phyloP scores from a whole-genome alignment of 495 filamentous ascomycete genomes.

The Podospora conica region DNA sequence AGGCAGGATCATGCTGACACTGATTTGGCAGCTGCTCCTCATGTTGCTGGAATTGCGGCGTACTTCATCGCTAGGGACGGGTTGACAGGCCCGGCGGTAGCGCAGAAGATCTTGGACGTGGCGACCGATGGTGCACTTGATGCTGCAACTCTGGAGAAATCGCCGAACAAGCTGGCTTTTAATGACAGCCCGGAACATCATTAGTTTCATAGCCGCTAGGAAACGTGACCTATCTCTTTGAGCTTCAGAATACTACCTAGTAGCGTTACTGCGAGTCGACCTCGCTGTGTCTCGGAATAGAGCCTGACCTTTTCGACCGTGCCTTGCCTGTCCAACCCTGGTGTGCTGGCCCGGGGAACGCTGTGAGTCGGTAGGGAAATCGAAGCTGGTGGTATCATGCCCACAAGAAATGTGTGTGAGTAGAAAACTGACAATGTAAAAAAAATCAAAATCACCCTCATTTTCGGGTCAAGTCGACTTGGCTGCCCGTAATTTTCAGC shows the following conservation, averaged over 20 bases:
- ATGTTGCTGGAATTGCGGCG: constrained; percentile 44
- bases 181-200: constrained; percentile 8
- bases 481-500: too few relatives aligned
- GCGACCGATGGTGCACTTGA: not conserved
- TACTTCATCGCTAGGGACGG: constrained; percentile 35
- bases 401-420: too few relatives aligned
- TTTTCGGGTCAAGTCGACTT: too few relatives aligned
- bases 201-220: not conserved
- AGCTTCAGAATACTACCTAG: too few relatives aligned
- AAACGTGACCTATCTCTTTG: not conserved
- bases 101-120: constrained; percentile 2
- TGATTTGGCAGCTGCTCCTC: constrained; percentile 34
- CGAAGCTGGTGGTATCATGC: too few relatives aligned
- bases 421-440: too few relatives aligned
- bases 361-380: too few relatives aligned
- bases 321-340: too few relatives aligned
- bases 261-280: not conserved
- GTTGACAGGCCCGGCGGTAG: constrained; percentile 8
- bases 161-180: constrained; percentile 10
- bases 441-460: too few relatives aligned
- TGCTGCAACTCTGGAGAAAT: not conserved
- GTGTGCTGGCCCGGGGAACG: too few relatives aligned
- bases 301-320: not conserved
- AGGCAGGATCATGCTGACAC: not conserved
- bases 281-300: not conserved